Conservation (phyloP, 73 alveolate genomes). For the Tetrahymena malaccensis region DNA sequence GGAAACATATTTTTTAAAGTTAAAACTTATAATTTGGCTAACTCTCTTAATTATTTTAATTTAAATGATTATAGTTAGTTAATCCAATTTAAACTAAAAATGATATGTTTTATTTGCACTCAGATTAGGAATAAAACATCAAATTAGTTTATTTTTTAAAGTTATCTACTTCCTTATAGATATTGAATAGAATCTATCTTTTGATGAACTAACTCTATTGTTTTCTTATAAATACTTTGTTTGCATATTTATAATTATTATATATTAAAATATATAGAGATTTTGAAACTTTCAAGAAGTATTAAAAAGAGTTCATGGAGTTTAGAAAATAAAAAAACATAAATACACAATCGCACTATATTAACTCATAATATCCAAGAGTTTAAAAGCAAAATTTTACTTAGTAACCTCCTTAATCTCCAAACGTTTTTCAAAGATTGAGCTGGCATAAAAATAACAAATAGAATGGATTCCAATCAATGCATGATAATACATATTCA, state of each 20-base stretch:
- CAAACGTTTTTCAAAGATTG: not conserved
- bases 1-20: too few relatives aligned
- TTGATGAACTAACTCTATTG: too few relatives aligned
- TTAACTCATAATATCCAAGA: not conserved
- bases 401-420: not conserved
- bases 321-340: not conserved
- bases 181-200: too few relatives aligned
- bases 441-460: not conserved
- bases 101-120: too few relatives aligned
- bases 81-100: too few relatives aligned
- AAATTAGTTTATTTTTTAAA: too few relatives aligned
- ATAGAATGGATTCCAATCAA: not conserved
- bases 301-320: not conserved
- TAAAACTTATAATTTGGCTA: too few relatives aligned
- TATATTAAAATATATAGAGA: not conserved
- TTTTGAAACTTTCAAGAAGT: not conserved
- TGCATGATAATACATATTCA: not conserved
- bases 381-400: not conserved
- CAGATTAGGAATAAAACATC: too few relatives aligned
- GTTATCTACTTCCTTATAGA: too few relatives aligned
- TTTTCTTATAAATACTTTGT: not conserved
- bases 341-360: not conserved
- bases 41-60: too few relatives aligned
- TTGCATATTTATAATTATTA: not conserved
- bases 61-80: too few relatives aligned